Evolutionary conservation across 345 rosid genomes (phyloP).

Genomic region (Hibiscus syriacus): DNA sequence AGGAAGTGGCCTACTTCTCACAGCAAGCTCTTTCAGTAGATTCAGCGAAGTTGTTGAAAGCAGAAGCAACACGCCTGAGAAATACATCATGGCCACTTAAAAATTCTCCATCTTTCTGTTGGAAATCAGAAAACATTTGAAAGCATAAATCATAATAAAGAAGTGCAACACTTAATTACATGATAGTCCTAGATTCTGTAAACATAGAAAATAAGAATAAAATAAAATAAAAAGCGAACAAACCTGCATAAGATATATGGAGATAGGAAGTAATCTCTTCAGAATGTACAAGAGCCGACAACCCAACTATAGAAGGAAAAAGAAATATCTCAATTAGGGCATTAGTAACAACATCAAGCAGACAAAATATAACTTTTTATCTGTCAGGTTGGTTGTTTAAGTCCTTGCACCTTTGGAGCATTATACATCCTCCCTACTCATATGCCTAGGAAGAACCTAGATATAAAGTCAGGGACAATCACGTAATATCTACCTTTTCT

Average conservation of each 20-base stretch:
- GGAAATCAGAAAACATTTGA: conserved; percentile 11
- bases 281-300: too few species aligned
- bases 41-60: too few species aligned
- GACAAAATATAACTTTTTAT: neutral
- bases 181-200: neutral
- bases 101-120: conserved; percentile 88
- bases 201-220: neutral
- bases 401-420: neutral
- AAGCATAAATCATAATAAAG: conserved; percentile 1
- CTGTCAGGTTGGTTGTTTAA: neutral
- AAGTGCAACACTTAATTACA: neutral
- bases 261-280: too few species aligned
- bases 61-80: conserved; percentile 81
- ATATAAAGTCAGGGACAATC: neutral
- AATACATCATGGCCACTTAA: conserved; percentile 85
- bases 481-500: neutral
- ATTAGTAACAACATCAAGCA: neutral
- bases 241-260: conserved; percentile 89
- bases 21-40: conserved; percentile 64
- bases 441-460: neutral
- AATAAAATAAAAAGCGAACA: conserved; percentile 1
- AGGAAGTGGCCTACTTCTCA: conserved; percentile 53
- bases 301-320: conserved; percentile 41
- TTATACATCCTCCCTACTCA: neutral
- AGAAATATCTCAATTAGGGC: conserved; percentile 3